A percentile compares a stretch with the other conserved stretches of the same genome.
These are phyloP conservation scores for Cryptosporidium parvum DNA, from an alignment of 169 alveolate genomes.

Conservation along the genomic window DNA sequence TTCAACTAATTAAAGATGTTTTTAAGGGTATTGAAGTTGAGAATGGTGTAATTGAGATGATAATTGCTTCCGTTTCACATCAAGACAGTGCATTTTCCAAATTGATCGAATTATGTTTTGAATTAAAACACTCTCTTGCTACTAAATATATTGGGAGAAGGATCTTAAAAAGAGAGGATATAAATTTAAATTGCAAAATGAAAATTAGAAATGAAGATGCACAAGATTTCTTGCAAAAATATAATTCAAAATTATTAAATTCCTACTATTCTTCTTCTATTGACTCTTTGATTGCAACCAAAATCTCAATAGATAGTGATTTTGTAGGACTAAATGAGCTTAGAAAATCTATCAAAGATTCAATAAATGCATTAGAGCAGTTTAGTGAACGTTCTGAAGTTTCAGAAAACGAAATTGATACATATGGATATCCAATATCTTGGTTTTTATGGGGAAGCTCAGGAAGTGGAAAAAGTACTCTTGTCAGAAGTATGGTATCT, in stretches of 20 bases:
- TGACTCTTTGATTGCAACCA: conserved; percentile 35
- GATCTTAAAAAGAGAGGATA: conserved; percentile 2
- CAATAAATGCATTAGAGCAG: conserved; percentile 15
- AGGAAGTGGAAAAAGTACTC: conserved; percentile 71
- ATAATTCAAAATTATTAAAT: conserved; percentile 9
- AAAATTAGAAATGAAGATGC: conserved; percentile 20
- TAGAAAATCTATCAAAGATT: conserved; percentile 20
- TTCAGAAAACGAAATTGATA: not conserved
- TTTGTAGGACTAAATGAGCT: conserved; percentile 51
- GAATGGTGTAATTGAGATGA: conserved; percentile 19
- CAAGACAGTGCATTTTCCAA: conserved; percentile 8
- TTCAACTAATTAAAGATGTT: conserved; percentile 18
- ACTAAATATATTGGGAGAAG: conserved; percentile 20
- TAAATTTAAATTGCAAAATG: not conserved
- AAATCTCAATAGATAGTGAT: conserved; percentile 56
- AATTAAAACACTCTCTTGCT: conserved; percentile 14
- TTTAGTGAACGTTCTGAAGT: not conserved
- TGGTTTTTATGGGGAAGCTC: conserved; percentile 65
- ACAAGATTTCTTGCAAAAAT: conserved; percentile 11
- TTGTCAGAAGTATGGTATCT: conserved; percentile 59
- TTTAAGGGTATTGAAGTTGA: conserved; percentile 1
- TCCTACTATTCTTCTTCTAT: conserved; percentile 36
- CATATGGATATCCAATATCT: conserved; percentile 41
- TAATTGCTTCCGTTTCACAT: conserved; percentile 42
- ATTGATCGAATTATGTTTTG: conserved; percentile 30